Evolutionary conservation across 495 filamentous ascomycete genomes (phyloP).

Genomic region (Talaromyces adpressus): DNA sequence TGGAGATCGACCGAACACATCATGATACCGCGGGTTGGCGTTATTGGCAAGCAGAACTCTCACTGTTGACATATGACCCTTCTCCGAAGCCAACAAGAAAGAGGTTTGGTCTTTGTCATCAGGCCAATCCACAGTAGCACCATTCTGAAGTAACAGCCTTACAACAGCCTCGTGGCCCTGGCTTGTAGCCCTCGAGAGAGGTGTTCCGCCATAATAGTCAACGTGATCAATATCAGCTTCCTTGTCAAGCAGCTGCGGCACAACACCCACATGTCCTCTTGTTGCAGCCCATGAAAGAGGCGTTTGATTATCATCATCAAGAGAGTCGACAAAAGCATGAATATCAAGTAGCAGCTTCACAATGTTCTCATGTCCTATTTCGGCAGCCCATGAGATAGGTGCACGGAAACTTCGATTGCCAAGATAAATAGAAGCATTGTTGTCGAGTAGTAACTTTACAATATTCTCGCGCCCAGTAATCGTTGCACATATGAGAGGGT

Average conservation of each 20-base stretch:
- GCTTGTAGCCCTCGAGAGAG: conserved; percentile 17
- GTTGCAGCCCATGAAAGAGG: conserved; percentile 20
- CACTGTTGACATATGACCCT: conserved; percentile 18
- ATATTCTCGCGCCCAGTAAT: not conserved
- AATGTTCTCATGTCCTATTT: conserved; percentile 14
- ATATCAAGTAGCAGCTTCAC: conserved; percentile 11
- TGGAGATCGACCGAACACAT: conserved; percentile 22
- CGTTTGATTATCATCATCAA: conserved; percentile 14
- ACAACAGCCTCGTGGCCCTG: conserved; percentile 15
- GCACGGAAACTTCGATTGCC: conserved; percentile 15
- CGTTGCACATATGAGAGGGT: not conserved
- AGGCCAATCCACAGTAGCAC: conserved; percentile 14
- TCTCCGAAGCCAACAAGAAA: conserved; percentile 16
- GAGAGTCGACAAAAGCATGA: conserved; percentile 11
- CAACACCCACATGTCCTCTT: conserved; percentile 16
- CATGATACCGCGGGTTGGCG: conserved; percentile 19
- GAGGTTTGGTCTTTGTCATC: conserved; percentile 16
- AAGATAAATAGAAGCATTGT: conserved; percentile 16
- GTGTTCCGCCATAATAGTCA: conserved; percentile 12
- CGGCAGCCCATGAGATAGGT: conserved; percentile 20
- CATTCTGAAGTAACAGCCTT: conserved; percentile 8
- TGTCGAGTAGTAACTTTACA: conserved; percentile 16
- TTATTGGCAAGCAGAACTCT: conserved; percentile 17
- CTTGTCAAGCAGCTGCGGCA: conserved; percentile 16
- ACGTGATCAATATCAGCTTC: conserved; percentile 8